phyloP scores from a whole-genome alignment of 2,329 filamentous ascomycete species.

The Fonsecaea multimorphosa region DNA sequence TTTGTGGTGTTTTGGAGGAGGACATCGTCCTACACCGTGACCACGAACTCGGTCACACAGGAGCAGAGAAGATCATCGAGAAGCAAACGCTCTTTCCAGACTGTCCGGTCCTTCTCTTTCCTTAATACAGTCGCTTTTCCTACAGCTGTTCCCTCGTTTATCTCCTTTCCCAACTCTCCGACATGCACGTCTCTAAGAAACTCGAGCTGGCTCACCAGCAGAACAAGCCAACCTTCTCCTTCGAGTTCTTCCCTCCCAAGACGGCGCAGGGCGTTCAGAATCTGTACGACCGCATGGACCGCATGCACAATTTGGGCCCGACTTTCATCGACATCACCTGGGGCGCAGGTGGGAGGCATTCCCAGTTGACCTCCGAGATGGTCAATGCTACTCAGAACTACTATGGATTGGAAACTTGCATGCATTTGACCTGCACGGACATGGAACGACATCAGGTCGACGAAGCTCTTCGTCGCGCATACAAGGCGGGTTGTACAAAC shows the following conservation, averaged over 20 bases:
- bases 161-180: slow-evolving; percentile 45
- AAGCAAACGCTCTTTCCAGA: slow-evolving; percentile 8
- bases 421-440: slow-evolving; percentile 98
- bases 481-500: slow-evolving; percentile 95
- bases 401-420: slow-evolving; percentile 96
- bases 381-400: slow-evolving; percentile 93
- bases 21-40: slow-evolving; percentile 4
- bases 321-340: slow-evolving; percentile 98
- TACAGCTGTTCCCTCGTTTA: slow-evolving; percentile 8
- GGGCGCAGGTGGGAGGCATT: slow-evolving; percentile 91
- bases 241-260: slow-evolving; percentile 99
- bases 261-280: slow-evolving; percentile 91
- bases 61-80: slow-evolving; percentile 8
- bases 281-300: slow-evolving; percentile 98
- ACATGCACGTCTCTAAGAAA: slow-evolving; percentile 96
- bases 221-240: slow-evolving; percentile 89
- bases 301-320: slow-evolving; percentile 93
- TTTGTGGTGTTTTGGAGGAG: neutral
- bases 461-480: slow-evolving; percentile 82
- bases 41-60: slow-evolving; percentile 16
- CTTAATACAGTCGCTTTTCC: slow-evolving; percentile 6
- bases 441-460: slow-evolving; percentile 95
- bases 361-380: slow-evolving; percentile 96
- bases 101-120: neutral
- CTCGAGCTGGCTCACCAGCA: slow-evolving; percentile 79